Evolutionary conservation across 805 yeast genomes (phyloP), one percentile per base, ranked within the genome.

Genomic region (Saccharomycopsis schoenii): DNA sequence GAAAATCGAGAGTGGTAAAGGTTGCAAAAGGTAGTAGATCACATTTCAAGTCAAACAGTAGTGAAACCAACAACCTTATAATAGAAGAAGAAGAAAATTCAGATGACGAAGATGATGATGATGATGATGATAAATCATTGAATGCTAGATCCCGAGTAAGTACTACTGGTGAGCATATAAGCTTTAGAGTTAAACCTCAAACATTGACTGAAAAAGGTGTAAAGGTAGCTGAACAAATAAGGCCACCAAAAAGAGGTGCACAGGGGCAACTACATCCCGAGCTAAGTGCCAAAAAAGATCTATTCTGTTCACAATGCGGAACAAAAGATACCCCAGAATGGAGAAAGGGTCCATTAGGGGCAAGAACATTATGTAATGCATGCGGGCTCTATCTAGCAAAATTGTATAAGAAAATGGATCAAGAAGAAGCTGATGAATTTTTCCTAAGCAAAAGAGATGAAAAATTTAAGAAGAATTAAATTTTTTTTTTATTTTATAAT

Each of bases 321-420:
- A 82, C 85, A 1, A 77, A 77, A 36, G 83, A 82, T 56, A 88
- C 96, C 0, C 97, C 97, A 0, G 97, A 92, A 71, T 91, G 97
- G 97, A 79, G 97, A 69, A 77, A 86, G 63, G 97, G 97, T 0
- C 97, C 97, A 0, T 80, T 82, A 61, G 96, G 96, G 0, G 82
- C 85, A 4, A 79, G 89, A 67, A 87, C 93, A 0, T 76, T 91
- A 62, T 91, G 97, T 73, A 91, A 91, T 71, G 97, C 97, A 0
- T 92, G 97, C 74, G 97, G 97, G 0, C 74, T 92, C 56, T 87
- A 84, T 67, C 85, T 80, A 68, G 78, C 86, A 15, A 87, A 87
- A 68, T 68, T 87, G 60, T 17, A 17, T 17, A 62, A 84, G 78
- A 65, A 79, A 75, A 62, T 70, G 74, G 62, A 84, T 84, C 1